Evolutionary conservation across 495 filamentous ascomycete species (phyloP), one percentile per base, ranked within the genome.

Genomic region (Neurospora sp.): DNA sequence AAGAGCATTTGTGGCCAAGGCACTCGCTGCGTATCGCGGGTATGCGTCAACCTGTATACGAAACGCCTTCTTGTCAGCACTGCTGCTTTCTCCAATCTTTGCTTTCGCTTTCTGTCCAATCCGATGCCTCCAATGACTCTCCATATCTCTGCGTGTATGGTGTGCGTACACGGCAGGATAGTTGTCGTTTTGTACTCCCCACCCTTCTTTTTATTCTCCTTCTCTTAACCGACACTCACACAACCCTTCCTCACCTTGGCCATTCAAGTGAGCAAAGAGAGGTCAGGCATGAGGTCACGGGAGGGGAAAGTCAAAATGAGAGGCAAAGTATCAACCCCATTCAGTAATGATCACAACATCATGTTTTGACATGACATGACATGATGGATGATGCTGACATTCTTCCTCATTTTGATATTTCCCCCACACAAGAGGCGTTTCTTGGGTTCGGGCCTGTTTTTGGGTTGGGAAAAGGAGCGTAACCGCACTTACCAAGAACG

Each of bases 1-100:
- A 81, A 97, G 93, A 70, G 89, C 91, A 81, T 99, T 99, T 39
- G 94, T 93, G 39, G 95, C 94, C 75, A 98, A 83, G 8, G 94
- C 93, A 66, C 88, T 92, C 37, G 96, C 96, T 38, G 95, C 94
- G 84, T 94, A 98, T 20, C 90, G 82, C 5, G 95, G 94, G 80
- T 97, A 95, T n/a, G 92, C 91, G 81, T 97, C 94, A 38, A 98
- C 95, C 85, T 79, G 54, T 66, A 74, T 23, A 73, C 44, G 69
- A 35, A 42, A 40, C 46, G 70, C 72, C 73, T 72, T 77, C 74
- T 75, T 75, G 75, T 81, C 62, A 80, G 78, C 77, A 76, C 71
- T 35, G 54, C 12, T 16, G 35, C 54, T 66, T 66, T 37, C 3
- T 14, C 54, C 54, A 66, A 66, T 35, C 54, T 66, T 71, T 54